These are phyloP conservation scores for Hypsizygus ulmarius DNA, from an alignment of 1,284 basidiomycete genomes.

Conservation along the genomic window DNA sequence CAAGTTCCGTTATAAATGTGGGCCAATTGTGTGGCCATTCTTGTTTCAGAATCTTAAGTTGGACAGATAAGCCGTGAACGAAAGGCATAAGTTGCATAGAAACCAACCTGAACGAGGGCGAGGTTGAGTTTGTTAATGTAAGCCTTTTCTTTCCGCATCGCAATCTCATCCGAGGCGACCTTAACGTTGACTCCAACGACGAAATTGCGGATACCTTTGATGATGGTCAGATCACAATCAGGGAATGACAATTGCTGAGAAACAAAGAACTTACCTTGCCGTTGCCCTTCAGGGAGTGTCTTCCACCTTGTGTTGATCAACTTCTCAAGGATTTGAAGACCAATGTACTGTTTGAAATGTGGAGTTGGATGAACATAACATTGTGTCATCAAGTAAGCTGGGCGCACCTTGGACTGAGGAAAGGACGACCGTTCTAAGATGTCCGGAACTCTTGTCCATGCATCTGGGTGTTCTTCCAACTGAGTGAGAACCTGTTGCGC, in stretches of 20 bases:
- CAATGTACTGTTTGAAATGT: slow-evolving; percentile 72
- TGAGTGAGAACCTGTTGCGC: slow-evolving; percentile 91
- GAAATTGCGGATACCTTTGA: slow-evolving; percentile 91
- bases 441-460: slow-evolving; percentile 96
- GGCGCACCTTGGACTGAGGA: slow-evolving; percentile 85
- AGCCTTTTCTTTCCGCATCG: slow-evolving; percentile 90
- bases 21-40: slow-evolving; percentile 99
- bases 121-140: slow-evolving; percentile 98
- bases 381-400: neutral
- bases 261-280: slow-evolving; percentile 71
- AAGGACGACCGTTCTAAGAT: slow-evolving; percentile 86
- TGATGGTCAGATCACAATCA: slow-evolving; percentile 5
- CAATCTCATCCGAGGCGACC: slow-evolving; percentile 84
- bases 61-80: slow-evolving; percentile 15
- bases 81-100: neutral
- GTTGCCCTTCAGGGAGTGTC: slow-evolving; percentile 90
- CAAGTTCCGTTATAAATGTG: slow-evolving; percentile 95
- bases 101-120: slow-evolving; percentile 85
- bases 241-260: slow-evolving; percentile 7
- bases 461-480: slow-evolving; percentile 96
- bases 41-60: slow-evolving; percentile 92
- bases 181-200: slow-evolving; percentile 93
- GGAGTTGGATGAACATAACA: slow-evolving; percentile 1
- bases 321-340: slow-evolving; percentile 92
- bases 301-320: slow-evolving; percentile 96